Conservation (phyloP, 495 filamentous ascomycete genomes). For the Neurospora terricola region DNA sequence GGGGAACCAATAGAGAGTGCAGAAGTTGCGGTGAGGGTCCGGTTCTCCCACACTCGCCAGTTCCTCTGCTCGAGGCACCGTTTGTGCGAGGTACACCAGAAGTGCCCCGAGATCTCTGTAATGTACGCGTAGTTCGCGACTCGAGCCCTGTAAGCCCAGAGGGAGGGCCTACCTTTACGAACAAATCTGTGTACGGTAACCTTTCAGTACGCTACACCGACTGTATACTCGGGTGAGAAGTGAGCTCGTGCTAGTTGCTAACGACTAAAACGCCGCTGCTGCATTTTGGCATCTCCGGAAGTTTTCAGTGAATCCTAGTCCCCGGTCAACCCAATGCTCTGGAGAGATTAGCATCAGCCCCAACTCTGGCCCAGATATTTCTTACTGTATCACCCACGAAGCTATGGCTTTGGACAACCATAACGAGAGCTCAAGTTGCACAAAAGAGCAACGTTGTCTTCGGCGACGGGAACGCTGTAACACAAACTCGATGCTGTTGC, state of each 20-base stretch:
- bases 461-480: neutral
- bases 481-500: neutral
- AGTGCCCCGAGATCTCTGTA: neutral
- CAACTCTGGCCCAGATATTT: neutral
- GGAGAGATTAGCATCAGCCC: neutral
- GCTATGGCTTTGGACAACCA: neutral
- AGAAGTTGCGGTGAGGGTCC: constrained; percentile 18
- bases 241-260: neutral
- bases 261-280: neutral
- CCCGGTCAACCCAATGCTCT: neutral
- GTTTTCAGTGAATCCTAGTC: neutral
- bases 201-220: neutral
- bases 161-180: neutral
- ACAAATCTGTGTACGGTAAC: neutral
- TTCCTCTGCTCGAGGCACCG: neutral
- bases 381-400: neutral
- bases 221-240: neutral
- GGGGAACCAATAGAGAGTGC: constrained; percentile 1
- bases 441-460: neutral
- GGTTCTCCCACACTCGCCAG: neutral
- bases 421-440: neutral
- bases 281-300: neutral
- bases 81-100: neutral
- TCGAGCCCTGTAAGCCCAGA: neutral
- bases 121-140: neutral